A percentile compares a stretch with the other conserved stretches of the same genome.
Evolutionary conservation across 2,329 filamentous ascomycete genomes (phyloP).

Genomic region (Penicillium capsulatum): DNA sequence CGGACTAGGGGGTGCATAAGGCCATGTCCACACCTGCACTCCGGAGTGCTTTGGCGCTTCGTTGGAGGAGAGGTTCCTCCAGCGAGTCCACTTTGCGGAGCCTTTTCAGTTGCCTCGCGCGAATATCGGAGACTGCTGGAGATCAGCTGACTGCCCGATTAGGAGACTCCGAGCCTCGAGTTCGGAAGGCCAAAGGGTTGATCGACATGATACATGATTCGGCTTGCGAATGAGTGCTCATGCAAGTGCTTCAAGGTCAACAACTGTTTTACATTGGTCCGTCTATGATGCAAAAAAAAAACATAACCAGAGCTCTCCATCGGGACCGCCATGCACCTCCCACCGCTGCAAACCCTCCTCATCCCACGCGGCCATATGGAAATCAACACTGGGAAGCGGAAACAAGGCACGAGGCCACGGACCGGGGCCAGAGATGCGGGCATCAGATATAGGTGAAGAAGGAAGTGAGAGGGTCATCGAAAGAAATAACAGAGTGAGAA

Average conservation of each 20-base stretch:
- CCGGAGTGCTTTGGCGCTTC: slow-evolving; percentile 9
- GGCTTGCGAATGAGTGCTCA: neutral
- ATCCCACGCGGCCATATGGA: slow-evolving; percentile 24
- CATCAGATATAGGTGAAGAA: slow-evolving; percentile 25
- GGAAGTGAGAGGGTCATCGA: slow-evolving; percentile 14
- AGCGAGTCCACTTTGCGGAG: slow-evolving; percentile 7
- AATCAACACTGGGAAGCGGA: slow-evolving; percentile 16
- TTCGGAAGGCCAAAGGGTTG: too few relatives aligned
- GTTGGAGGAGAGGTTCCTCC: slow-evolving; percentile 8
- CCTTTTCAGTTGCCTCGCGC: slow-evolving; percentile 5
- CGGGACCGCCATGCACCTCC: slow-evolving; percentile 27
- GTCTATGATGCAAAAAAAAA: slow-evolving; percentile 38
- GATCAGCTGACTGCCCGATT: neutral
- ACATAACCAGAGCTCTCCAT: slow-evolving; percentile 28
- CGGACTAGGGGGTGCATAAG: slow-evolving; percentile 11
- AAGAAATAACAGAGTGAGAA: slow-evolving; percentile 26
- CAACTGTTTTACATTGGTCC: slow-evolving; percentile 39
- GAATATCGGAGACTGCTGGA: slow-evolving; percentile 1
- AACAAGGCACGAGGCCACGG: slow-evolving; percentile 24
- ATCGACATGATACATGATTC: neutral
- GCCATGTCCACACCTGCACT: slow-evolving; percentile 12
- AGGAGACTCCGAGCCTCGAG: too few relatives aligned
- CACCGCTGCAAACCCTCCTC: slow-evolving; percentile 15
- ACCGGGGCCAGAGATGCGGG: slow-evolving; percentile 19
- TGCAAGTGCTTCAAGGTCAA: neutral